Evolutionary conservation across 345 rosid genomes (phyloP), one percentile per base, ranked within the genome.

Genomic region (Cochlearia excelsa): DNA sequence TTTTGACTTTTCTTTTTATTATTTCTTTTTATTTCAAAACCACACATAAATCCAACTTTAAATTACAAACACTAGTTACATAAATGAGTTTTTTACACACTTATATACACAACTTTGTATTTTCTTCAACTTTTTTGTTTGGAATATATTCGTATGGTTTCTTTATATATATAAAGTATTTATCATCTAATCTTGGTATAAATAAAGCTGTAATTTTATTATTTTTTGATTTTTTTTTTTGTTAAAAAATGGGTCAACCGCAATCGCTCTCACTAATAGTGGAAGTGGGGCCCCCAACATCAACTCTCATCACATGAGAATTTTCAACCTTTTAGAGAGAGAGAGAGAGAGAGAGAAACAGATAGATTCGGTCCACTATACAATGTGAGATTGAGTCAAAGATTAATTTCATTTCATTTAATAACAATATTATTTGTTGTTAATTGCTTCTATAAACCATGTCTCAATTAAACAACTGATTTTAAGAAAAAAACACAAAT

Each of bases 231-330:
- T 4, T 35, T 3, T 35, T 4, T 35, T 35, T 4, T 35, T 35
- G 4, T 35, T 35, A 5, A 35, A 35, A 35, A 56, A 64, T 50
- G 69, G 62, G 72, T 68, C 82, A 39, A 63, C 71, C 39, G 48
- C 74, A 51, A 54, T 65, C 67, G 54, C 57, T 64, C 10, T 70
- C 59, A 69, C 59, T 29, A 49, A 61, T 63, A 50, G 74, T 55
- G 60, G 65, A 63, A 41, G 52, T 59, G 45, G 71, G 57, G 1
- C 57, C 69, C 62, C 0, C 23, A 54, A 65, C 26, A 52, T 72
- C 63, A 61, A 65, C 61, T 54, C 55, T 56, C 67, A 46, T 63
- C 68, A 33, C 61, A 37, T 59, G 78, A 81, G 75, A 79, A 76
- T 83, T 68, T 76, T 77, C 67, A 46, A 40, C 37, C 33, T 29